Conservation (phyloP, 2,329 filamentous ascomycete genomes). For the Didymella lethalis region DNA sequence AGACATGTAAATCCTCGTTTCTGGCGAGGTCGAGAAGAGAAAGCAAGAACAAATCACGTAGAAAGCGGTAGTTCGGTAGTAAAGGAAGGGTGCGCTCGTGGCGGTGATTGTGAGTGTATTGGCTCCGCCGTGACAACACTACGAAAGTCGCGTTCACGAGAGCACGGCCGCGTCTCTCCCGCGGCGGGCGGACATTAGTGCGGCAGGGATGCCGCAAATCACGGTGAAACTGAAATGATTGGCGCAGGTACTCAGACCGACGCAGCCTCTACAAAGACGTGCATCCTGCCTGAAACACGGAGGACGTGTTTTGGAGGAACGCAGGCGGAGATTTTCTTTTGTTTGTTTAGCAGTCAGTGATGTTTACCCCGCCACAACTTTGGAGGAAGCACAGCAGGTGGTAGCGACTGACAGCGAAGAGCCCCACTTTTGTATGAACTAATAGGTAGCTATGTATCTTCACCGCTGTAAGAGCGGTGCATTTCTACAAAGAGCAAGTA, state of each 20-base stretch:
- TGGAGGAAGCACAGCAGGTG: neutral
- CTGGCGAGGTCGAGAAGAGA: conserved; percentile 20
- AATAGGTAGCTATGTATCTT: too few relatives aligned
- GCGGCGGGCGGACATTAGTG: conserved; percentile 16
- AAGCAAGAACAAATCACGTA: neutral
- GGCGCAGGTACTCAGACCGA: conserved; percentile 14
- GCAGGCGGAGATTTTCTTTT: neutral
- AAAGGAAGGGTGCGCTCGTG: conserved; percentile 14
- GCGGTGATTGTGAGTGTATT: conserved; percentile 36
- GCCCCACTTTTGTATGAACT: neutral
- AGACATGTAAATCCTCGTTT: conserved; percentile 46
- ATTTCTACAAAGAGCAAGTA: too few relatives aligned
- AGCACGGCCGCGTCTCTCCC: conserved; percentile 29
- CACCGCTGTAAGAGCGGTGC: too few relatives aligned
- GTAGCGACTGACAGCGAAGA: neutral
- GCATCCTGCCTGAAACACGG: conserved; percentile 8
- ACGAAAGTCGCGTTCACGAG: conserved; percentile 26
- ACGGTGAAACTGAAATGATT: conserved; percentile 24
- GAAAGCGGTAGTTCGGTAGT: neutral
- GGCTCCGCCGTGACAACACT: conserved; percentile 25
- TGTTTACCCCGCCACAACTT: conserved; percentile 11
- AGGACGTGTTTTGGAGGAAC: neutral
- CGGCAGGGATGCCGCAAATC: conserved; percentile 35
- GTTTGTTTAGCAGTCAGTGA: conserved; percentile 6
- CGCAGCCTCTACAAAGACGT: conserved; percentile 12